Conservation (phyloP, 2,329 filamentous ascomycete genomes). For the Aspergillus jensenii region DNA sequence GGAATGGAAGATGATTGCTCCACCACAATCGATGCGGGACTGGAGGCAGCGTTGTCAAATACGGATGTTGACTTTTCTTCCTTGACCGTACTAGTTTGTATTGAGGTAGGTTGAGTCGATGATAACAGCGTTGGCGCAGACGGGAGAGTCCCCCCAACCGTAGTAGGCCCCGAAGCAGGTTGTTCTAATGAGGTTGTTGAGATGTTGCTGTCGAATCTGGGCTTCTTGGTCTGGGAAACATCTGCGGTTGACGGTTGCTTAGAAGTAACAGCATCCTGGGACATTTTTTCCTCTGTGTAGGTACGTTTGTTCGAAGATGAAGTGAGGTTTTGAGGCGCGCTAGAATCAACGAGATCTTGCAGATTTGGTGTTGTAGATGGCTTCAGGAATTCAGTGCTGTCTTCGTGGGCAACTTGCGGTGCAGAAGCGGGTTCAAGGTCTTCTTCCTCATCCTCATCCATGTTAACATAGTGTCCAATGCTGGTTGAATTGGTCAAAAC, state of each 20-base stretch:
- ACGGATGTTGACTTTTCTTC: background rate
- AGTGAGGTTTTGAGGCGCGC: constrained; percentile 11
- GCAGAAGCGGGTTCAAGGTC: constrained; percentile 15
- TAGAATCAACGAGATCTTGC: constrained; percentile 14
- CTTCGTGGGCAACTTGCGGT: constrained; percentile 13
- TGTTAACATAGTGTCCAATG: constrained; percentile 26
- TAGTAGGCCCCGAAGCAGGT: too few relatives aligned
- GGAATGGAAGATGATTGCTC: constrained; percentile 10
- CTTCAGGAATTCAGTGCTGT: constrained; percentile 27
- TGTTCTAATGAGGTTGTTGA: constrained; percentile 5
- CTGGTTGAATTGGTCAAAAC: constrained; percentile 34
- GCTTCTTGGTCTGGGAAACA: constrained; percentile 29
- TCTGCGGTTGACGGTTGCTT: constrained; percentile 4
- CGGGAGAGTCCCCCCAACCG: constrained; percentile 8
- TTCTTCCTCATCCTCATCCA: constrained; percentile 33
- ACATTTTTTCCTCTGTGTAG: constrained; percentile 25
- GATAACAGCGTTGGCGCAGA: constrained; percentile 13
- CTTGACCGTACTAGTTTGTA: constrained; percentile 1
- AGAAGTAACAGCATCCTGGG: constrained; percentile 2
- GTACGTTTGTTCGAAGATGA: constrained; percentile 28
- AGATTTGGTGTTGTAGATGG: constrained; percentile 15
- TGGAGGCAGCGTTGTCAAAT: constrained; percentile 3
- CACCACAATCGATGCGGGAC: background rate
- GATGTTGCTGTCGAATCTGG: constrained; percentile 28
- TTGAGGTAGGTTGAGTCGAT: constrained; percentile 10